Base-by-base conservation (phyloP, 2,329 filamentous ascomycete species). In the Colletotrichum godetiae region DNA sequence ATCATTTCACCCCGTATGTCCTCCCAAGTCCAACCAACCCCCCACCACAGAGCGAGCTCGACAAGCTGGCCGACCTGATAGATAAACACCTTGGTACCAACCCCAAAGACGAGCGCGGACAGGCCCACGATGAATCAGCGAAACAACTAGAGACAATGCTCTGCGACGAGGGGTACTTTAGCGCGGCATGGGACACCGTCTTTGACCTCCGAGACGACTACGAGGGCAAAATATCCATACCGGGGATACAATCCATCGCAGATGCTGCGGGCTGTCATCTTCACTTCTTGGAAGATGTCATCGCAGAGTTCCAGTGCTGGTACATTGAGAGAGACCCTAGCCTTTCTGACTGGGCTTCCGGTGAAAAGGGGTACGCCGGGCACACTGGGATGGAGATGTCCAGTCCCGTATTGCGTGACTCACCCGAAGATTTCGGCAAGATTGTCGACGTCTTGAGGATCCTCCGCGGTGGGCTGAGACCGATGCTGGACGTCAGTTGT, bases 341-440 rank as follows among this genome's bases (percentile, higher is more conserved):
- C 46, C 37, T 74, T 19, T 53, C 46, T 0, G 22, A 37, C 42
- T 66, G 55, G 46, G 19, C 33, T 29, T 13, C 3, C n/a, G 56
- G 59, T 22, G 55, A 57, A 12, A 10, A 52, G 12, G 73, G 65
- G 5, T 73, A 73, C 60, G 60, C 52, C 13, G 72, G 73, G 13
- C 13, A 65, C 10, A 13, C 13, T 12, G 69, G 63, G 24, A 27
- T 68, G n/a, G 73, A 74, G 37, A 24, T 74, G 15, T 55, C 64
- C 33, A 61, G 42, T 19, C 69, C 73, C 5, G 53, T 74, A 6
- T 12, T 68, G 11, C 69, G 69, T 15, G 22, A 37, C 10, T 19
- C 11, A 10, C 22, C 33, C 1, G 12, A 7, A 8, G 63, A 67
- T n/a, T 74, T 55, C 42, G 27, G 33, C 4, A 46, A 37, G 35